Evolutionary conservation across 2,329 filamentous ascomycete genomes (phyloP).

Genomic region (Myotisia sp.): DNA sequence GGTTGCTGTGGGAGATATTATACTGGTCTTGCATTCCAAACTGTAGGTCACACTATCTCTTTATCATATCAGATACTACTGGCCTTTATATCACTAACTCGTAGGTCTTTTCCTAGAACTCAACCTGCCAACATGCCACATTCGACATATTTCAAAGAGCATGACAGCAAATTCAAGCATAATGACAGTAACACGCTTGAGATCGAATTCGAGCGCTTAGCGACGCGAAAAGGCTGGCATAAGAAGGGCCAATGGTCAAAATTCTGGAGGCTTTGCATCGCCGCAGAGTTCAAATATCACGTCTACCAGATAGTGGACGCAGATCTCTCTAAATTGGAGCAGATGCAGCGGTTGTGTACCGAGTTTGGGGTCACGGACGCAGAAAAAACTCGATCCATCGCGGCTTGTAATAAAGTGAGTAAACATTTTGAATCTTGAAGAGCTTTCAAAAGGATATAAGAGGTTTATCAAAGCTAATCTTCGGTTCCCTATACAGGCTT

Average conservation of each 20-base stretch:
- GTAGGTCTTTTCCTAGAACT: too few species aligned
- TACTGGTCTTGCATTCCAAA: too few species aligned
- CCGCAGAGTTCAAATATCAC: conserved; percentile 1
- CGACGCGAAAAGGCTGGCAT: conserved; percentile 5
- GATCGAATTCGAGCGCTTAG: conserved; percentile 5
- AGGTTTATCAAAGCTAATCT: not conserved
- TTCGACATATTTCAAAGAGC: conserved; percentile 2
- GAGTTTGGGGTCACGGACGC: too few species aligned
- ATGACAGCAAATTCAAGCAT: conserved; percentile 1
- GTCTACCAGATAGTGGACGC: not conserved
- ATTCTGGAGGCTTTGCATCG: conserved; percentile 1
- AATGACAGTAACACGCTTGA: conserved; percentile 4
- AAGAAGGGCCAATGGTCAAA: conserved; percentile 3
- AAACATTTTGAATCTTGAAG: too few species aligned
- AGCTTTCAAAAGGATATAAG: not conserved
- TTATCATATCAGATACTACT: too few species aligned
- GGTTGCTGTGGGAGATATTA: too few species aligned
- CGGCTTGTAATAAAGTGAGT: conserved; percentile 4
- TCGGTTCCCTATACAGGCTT: not conserved
- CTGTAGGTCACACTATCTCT: too few species aligned
- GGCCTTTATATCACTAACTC: too few species aligned
- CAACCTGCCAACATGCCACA: not conserved
- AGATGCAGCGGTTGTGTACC: conserved; percentile 1
- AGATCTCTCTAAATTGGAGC: not conserved
- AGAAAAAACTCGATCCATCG: not conserved